These are phyloP conservation scores for Dryadomyces quercus-mongolicae DNA, from an alignment of 2,329 filamentous ascomycete genomes.

Conservation along the genomic window DNA sequence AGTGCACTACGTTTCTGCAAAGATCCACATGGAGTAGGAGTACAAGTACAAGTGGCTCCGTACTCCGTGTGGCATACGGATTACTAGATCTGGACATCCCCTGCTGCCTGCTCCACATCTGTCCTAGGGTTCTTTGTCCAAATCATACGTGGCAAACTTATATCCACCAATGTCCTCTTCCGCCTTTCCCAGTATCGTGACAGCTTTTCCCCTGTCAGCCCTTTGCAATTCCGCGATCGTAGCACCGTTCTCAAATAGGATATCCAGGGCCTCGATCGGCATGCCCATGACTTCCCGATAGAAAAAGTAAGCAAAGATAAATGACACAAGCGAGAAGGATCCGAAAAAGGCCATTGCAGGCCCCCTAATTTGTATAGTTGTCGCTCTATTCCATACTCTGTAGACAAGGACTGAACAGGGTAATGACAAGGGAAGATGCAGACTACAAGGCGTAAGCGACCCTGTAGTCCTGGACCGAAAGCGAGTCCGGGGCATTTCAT, in stretches of 20 bases:
- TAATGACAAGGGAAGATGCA: no score
- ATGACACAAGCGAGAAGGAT: background rate
- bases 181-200: no score
- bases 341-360: conserved; percentile 4
- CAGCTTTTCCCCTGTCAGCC: background rate
- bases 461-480: conserved; percentile 5
- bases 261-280: background rate
- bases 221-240: background rate
- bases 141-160: no score
- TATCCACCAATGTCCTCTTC: no score
- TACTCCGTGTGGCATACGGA: no score
- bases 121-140: no score
- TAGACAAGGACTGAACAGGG: conserved; percentile 2
- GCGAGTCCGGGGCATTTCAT: conserved; percentile 3
- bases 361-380: conserved; percentile 4
- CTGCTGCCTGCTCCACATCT: no score
- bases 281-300: conserved; percentile 3
- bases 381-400: no score
- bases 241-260: background rate
- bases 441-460: conserved; percentile 2
- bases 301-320: conserved; percentile 3
- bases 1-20: no score
- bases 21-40: no score
- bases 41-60: no score
- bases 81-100: no score